Evolutionary conservation across 768 basidiomycete genomes (phyloP).

Genomic region (Suillus tomentosus): DNA sequence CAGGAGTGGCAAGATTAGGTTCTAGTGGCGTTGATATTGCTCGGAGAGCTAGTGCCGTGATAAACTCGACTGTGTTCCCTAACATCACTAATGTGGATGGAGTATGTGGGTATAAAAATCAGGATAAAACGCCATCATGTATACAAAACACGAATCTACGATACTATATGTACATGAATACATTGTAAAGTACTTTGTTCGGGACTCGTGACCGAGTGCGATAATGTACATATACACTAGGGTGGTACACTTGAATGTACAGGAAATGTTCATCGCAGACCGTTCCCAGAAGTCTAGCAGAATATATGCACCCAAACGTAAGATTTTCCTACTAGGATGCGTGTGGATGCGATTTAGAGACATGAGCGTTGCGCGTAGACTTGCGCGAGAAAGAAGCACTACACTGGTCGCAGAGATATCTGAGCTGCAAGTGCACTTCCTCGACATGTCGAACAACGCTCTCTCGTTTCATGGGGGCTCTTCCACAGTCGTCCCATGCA

Average conservation of each 20-base stretch:
- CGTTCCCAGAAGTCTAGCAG: background rate
- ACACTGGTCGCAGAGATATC: conserved; percentile 22
- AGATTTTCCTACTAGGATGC: background rate
- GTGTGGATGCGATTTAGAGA: background rate
- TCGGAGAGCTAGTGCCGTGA: too few relatives aligned
- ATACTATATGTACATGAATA: too few relatives aligned
- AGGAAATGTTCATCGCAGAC: background rate
- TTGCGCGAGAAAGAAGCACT: conserved; percentile 27
- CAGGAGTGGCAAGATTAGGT: too few relatives aligned
- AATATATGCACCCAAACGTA: background rate
- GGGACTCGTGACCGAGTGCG: too few relatives aligned
- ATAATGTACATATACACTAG: too few relatives aligned
- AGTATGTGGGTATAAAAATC: too few relatives aligned
- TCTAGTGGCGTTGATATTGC: too few relatives aligned
- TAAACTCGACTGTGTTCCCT: too few relatives aligned
- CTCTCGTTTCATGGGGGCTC: conserved; percentile 27
- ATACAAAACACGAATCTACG: too few relatives aligned
- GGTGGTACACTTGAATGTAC: background rate
- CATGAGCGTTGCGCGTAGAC: conserved; percentile 23
- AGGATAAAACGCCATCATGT: too few relatives aligned
- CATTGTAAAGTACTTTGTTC: too few relatives aligned
- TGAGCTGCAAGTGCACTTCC: conserved; percentile 27
- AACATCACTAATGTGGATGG: too few relatives aligned
- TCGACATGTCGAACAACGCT: conserved; percentile 29
- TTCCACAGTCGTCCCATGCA: conserved; percentile 22